phyloP scores from a whole-genome alignment of 306 rosid genomes.

The Coriaria nepalensis region DNA sequence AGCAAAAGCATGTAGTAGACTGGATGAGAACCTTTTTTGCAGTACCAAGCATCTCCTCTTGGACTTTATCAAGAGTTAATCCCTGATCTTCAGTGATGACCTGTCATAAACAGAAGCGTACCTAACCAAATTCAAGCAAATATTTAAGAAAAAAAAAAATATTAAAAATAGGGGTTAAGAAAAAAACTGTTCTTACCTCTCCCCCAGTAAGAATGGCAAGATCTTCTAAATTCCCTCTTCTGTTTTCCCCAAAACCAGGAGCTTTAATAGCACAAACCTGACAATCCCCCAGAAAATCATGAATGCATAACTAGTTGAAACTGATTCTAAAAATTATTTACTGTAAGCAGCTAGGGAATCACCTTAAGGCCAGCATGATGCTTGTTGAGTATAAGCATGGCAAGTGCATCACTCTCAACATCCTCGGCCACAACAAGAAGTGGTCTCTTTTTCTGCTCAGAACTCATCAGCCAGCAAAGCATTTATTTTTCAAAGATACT shows the following conservation, averaged over 20 bases:
- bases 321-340: no score
- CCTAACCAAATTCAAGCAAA: no score
- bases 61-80: slow-evolving; percentile 69
- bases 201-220: slow-evolving; percentile 82
- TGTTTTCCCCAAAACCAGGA: slow-evolving; percentile 96
- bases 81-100: slow-evolving; percentile 70
- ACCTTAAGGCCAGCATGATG: slow-evolving; percentile 93
- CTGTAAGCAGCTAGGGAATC: slow-evolving; percentile 8
- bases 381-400: slow-evolving; percentile 94
- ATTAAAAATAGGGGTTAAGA: not conserved
- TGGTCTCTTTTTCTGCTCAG: slow-evolving; percentile 56
- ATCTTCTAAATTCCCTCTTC: slow-evolving; percentile 74
- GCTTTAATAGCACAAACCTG: slow-evolving; percentile 97
- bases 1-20: slow-evolving; percentile 1
- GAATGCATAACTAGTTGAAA: no score
- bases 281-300: not conserved
- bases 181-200: slow-evolving; percentile 55
- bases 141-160: not conserved
- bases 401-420: slow-evolving; percentile 77
- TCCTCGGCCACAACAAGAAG: slow-evolving; percentile 93
- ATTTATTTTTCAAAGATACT: not conserved
- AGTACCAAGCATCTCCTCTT: slow-evolving; percentile 68
- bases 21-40: slow-evolving; percentile 59
- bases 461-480: slow-evolving; percentile 9
- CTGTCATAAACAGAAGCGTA: slow-evolving; percentile 22